Conservation (phyloP, 1,139 yeast genomes). For the Debaryomyces udenii region DNA sequence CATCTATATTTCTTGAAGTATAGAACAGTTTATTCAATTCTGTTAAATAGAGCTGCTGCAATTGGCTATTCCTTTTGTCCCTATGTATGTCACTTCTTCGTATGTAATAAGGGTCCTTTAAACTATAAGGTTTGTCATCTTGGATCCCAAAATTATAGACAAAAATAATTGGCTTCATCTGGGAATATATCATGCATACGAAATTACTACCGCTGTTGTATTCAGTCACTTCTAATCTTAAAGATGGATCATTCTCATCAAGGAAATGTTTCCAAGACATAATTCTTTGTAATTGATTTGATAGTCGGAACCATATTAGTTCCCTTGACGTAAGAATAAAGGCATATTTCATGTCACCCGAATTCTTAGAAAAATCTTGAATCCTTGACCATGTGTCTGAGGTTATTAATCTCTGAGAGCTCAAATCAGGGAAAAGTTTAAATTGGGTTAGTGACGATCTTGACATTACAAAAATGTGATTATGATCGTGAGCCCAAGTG, state of each 20-base stretch:
- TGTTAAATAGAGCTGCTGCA: conserved; percentile 21
- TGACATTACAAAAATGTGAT: conserved; percentile 42
- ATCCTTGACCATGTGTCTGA: conserved; percentile 62
- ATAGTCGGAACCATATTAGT: conserved; percentile 48
- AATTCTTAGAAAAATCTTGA: conserved; percentile 42
- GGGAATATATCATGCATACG: conserved; percentile 45
- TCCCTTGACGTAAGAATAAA: conserved; percentile 65
- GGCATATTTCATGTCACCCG: conserved; percentile 22
- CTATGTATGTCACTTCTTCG: conserved; percentile 12
- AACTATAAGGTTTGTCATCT: conserved; percentile 37
- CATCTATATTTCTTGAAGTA: conserved; percentile 8
- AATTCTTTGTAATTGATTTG: conserved; percentile 35
- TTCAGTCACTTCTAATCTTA: conserved; percentile 39
- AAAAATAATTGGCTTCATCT: conserved; percentile 41
- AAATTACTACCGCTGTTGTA: conserved; percentile 24
- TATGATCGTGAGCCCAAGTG: conserved; percentile 42
- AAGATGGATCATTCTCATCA: conserved; percentile 57
- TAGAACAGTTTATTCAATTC: conserved; percentile 18
- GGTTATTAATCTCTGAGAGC: conserved; percentile 40
- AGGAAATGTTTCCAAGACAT: conserved; percentile 74
- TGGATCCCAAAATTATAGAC: conserved; percentile 46
- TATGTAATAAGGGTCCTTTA: conserved; percentile 29
- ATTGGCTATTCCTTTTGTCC: conserved; percentile 9
- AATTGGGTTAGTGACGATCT: conserved; percentile 47
- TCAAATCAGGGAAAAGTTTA: conserved; percentile 23